phyloP scores from a whole-genome alignment of 2,329 filamentous ascomycete species.

The Aspergillus puulaauensis region DNA sequence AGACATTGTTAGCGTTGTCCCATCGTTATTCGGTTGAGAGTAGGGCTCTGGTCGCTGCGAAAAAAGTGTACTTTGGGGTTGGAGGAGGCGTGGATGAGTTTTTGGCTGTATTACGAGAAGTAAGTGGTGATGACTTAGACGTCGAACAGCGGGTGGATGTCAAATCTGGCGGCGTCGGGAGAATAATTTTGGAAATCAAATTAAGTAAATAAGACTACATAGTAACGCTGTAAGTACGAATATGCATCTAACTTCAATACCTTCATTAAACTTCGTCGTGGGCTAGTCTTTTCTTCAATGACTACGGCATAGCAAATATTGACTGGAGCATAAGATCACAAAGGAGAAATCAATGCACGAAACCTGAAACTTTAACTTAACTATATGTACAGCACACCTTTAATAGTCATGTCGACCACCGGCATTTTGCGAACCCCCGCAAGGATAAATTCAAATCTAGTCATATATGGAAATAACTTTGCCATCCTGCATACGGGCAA shows the following conservation, averaged over 20 bases:
- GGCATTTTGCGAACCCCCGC: conserved; percentile 21
- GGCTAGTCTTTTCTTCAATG: background rate
- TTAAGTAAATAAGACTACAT: background rate
- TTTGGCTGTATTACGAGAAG: conserved; percentile 30
- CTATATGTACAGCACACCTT: conserved; percentile 38
- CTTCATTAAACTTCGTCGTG: background rate
- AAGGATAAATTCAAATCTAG: conserved; percentile 26
- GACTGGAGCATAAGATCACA: conserved; percentile 14
- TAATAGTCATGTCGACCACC: conserved; percentile 23
- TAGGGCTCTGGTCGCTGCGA: conserved; percentile 61
- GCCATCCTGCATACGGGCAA: conserved; percentile 45
- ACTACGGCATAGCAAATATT: background rate
- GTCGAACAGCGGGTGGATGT: conserved; percentile 37
- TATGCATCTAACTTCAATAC: background rate
- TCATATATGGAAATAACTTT: conserved; percentile 46
- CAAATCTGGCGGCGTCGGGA: conserved; percentile 44
- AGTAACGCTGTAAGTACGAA: background rate
- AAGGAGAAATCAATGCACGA: conserved; percentile 27
- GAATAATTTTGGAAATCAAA: conserved; percentile 40
- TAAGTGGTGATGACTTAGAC: conserved; percentile 26
- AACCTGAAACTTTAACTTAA: conserved; percentile 21
- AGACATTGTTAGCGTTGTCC: conserved; percentile 53
- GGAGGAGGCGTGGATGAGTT: conserved; percentile 66
- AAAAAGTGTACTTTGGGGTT: conserved; percentile 66
- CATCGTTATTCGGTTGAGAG: conserved; percentile 34